Conservation (phyloP, 192 early-diverging fungal genomes). For the Pecoramyces ruminantium region DNA sequence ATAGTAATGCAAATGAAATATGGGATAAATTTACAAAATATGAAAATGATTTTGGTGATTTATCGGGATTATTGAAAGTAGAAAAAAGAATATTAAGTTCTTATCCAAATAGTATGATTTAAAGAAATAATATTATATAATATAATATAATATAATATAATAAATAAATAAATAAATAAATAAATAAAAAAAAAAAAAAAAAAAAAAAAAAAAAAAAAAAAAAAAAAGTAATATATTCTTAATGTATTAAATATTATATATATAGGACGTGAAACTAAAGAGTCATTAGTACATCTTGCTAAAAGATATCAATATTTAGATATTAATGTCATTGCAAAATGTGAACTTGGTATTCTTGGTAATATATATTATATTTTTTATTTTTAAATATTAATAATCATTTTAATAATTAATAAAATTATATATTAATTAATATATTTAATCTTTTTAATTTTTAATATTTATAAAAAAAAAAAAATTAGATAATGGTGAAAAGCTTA, state of each 20-base stretch:
- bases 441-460: not conserved
- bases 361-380: conserved; percentile 6
- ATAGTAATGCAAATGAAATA: not conserved
- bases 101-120: conserved; percentile 10
- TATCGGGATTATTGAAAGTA: not conserved
- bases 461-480: too few relatives aligned
- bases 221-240: too few relatives aligned
- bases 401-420: too few relatives aligned
- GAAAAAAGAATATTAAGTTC: not conserved
- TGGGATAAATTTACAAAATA: not conserved
- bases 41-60: not conserved
- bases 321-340: conserved; percentile 47
- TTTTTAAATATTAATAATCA: too few relatives aligned
- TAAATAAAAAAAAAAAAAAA: too few relatives aligned
- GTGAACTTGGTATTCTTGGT: conserved; percentile 57
- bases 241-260: not conserved
- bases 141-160: too few relatives aligned
- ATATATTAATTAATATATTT: not conserved
- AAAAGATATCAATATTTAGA: conserved; percentile 61
- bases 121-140: too few relatives aligned
- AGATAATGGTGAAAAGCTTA: not conserved
- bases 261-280: conserved; percentile 6
- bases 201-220: too few relatives aligned
- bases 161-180: too few relatives aligned
- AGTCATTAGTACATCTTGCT: conserved; percentile 18